phyloP scores from a whole-genome alignment of 768 basidiomycete species.

The Panaeolus papilionaceus region DNA sequence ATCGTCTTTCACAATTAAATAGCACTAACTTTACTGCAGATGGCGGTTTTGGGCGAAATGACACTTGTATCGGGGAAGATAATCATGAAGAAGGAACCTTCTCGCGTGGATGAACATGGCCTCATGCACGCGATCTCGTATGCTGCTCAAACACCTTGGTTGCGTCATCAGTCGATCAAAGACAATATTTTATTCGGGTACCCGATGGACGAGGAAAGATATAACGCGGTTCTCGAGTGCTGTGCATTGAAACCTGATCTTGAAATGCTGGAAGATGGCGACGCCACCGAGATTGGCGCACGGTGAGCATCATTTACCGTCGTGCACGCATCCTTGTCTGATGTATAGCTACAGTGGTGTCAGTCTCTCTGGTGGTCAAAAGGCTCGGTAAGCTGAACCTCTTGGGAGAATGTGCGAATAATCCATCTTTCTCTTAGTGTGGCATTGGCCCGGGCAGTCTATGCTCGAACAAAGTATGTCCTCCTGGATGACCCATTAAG shows the following conservation, averaged over 20 bases:
- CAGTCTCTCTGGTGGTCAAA: conserved; percentile 83
- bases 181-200: conserved; percentile 85
- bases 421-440: conserved; percentile 50
- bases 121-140: conserved; percentile 71
- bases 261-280: conserved; percentile 86
- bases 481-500: conserved; percentile 85
- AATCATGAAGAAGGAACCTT: conserved; percentile 70
- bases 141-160: conserved; percentile 75
- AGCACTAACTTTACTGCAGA: conserved; percentile 39
- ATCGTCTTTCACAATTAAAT: neutral
- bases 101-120: conserved; percentile 64
- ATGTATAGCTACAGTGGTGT: conserved; percentile 55
- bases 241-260: conserved; percentile 87
- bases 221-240: conserved; percentile 77
- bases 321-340: conserved; percentile 15
- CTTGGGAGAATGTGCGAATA: neutral
- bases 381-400: conserved; percentile 61
- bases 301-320: conserved; percentile 40
- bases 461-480: conserved; percentile 71
- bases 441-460: conserved; percentile 83
- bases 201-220: conserved; percentile 74
- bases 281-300: conserved; percentile 83
- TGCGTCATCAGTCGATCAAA: conserved; percentile 74
- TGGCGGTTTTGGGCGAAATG: conserved; percentile 79
- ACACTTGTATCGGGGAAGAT: conserved; percentile 56